Conservation (phyloP, 2,329 filamentous ascomycete species). For the Fusarium solani-melongenae region DNA sequence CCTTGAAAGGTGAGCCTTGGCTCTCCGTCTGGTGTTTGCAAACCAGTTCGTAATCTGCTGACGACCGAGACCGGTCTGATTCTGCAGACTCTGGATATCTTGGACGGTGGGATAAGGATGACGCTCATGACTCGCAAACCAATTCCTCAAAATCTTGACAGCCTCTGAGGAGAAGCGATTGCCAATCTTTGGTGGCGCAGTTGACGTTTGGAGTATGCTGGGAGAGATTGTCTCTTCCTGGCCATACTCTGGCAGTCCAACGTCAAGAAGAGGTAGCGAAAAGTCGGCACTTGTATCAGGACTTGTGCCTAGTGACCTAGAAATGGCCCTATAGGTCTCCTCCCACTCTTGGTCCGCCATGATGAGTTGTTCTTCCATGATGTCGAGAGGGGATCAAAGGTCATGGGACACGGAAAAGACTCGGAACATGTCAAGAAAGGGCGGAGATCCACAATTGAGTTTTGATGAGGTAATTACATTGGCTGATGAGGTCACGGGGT, state of each 20-base stretch:
- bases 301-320: background rate
- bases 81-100: conserved; percentile 80
- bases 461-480: background rate
- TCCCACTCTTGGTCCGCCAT: conserved; percentile 17
- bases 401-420: conserved; percentile 31
- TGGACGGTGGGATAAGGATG: conserved; percentile 87
- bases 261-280: background rate
- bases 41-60: conserved; percentile 90
- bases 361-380: background rate
- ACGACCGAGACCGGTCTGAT: conserved; percentile 78
- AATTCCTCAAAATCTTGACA: conserved; percentile 73
- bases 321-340: background rate
- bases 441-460: conserved; percentile 32
- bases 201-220: conserved; percentile 19
- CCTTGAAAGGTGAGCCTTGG: conserved; percentile 66
- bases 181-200: conserved; percentile 30
- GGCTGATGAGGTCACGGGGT: background rate
- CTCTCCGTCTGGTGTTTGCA: conserved; percentile 82
- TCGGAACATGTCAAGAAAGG: conserved; percentile 32
- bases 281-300: conserved; percentile 7
- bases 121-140: conserved; percentile 78
- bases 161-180: conserved; percentile 30
- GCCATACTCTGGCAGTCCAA: background rate
- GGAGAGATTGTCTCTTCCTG: conserved; percentile 22
- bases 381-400: conserved; percentile 2